Evolutionary conservation across 73 alveolate species (phyloP).

Genomic region (Paramecium tetraurelia): DNA sequence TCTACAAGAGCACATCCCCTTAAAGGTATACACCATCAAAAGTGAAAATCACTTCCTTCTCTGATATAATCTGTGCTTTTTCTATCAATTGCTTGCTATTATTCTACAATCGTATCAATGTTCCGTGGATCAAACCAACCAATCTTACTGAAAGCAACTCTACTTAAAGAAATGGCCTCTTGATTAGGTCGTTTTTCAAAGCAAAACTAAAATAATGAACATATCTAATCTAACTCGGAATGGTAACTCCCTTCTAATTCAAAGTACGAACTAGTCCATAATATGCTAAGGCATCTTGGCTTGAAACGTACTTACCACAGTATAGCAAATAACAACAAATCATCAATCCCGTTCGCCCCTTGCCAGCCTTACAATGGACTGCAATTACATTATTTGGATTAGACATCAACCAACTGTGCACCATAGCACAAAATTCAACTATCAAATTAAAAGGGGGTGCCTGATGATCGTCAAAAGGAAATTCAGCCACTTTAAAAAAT

Average conservation of each 20-base stretch:
- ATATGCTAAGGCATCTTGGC: constrained; percentile 86
- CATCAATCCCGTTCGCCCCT: constrained; percentile 97
- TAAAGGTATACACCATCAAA: neutral
- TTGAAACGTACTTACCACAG: constrained; percentile 71
- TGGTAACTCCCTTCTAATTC: constrained; percentile 63
- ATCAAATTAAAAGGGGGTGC: constrained; percentile 59
- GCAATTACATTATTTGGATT: constrained; percentile 80
- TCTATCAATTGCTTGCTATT: neutral
- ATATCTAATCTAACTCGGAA: constrained; percentile 59
- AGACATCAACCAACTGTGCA: constrained; percentile 37
- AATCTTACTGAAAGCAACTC: neutral
- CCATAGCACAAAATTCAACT: neutral
- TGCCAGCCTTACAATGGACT: constrained; percentile 98
- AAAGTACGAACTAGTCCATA: constrained; percentile 87
- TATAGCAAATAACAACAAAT: constrained; percentile 89
- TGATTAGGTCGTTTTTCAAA: neutral
- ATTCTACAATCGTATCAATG: neutral
- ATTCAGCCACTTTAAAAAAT: constrained; percentile 31
- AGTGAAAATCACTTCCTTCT: neutral
- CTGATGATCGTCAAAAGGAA: constrained; percentile 60
- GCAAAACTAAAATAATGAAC: constrained; percentile 51
- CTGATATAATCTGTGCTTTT: neutral
- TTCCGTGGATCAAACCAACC: constrained; percentile 3
- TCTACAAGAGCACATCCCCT: constrained; percentile 47
- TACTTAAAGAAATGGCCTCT: neutral